Conservation (phyloP, 768 basidiomycete genomes). For the Phaffia tasmanica region DNA sequence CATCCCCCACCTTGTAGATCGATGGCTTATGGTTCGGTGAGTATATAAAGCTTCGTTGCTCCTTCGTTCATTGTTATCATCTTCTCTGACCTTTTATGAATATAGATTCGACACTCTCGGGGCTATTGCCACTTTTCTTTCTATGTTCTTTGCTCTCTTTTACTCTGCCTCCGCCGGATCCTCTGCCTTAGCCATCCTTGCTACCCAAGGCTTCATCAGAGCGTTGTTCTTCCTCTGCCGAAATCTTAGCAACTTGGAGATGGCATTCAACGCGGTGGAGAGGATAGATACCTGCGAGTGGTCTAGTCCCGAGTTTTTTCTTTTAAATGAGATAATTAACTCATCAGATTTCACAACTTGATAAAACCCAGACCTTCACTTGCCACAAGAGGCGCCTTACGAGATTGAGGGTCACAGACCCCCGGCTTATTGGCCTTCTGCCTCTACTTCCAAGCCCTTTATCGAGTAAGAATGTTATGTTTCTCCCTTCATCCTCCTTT, state of each 20-base stretch:
- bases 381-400: slow-evolving; percentile 58
- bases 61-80: slow-evolving; percentile 2
- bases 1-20: no score
- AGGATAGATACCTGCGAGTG: slow-evolving; percentile 51
- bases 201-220: slow-evolving; percentile 40
- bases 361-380: slow-evolving; percentile 42
- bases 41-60: no score
- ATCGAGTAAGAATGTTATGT: slow-evolving; percentile 22
- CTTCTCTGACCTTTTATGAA: slow-evolving; percentile 1
- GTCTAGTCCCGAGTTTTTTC: no score
- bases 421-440: slow-evolving; percentile 64
- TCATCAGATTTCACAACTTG: neutral
- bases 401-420: slow-evolving; percentile 49
- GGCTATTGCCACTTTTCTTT: slow-evolving; percentile 56
- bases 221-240: slow-evolving; percentile 36
- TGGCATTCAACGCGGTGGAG: slow-evolving; percentile 65
- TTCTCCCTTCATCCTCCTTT: neutral
- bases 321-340: neutral
- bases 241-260: slow-evolving; percentile 46
- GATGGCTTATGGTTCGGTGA: no score
- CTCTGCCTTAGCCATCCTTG: slow-evolving; percentile 58
- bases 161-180: slow-evolving; percentile 50
- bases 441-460: slow-evolving; percentile 44
- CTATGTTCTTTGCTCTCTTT: slow-evolving; percentile 56
- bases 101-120: slow-evolving; percentile 41